Evolutionary conservation across 2,329 filamentous ascomycete genomes (phyloP).

Genomic region (Nigrograna mackinnonii): DNA sequence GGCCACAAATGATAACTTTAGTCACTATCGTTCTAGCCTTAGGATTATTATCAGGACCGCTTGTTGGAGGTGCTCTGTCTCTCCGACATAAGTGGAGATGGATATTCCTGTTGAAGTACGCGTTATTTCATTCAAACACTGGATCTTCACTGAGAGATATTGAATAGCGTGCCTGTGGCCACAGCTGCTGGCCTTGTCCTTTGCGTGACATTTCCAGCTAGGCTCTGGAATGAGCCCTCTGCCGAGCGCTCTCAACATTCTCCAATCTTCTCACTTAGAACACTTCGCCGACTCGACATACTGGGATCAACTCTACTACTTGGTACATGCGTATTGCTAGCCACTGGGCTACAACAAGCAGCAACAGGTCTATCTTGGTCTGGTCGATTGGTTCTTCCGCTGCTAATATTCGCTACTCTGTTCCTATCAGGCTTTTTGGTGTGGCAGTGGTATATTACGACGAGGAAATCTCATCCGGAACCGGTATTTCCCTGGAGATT

Average conservation of each 20-base stretch:
- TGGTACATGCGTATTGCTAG: slow-evolving; percentile 13
- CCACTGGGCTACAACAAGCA: slow-evolving; percentile 20
- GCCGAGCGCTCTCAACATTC: too few species aligned
- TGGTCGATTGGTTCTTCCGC: slow-evolving; percentile 11
- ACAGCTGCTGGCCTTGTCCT: not conserved
- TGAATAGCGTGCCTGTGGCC: slow-evolving; percentile 12
- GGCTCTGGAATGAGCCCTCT: slow-evolving; percentile 4
- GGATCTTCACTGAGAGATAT: not conserved
- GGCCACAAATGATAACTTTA: slow-evolving; percentile 1
- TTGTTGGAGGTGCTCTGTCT: slow-evolving; percentile 14
- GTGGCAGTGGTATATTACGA: slow-evolving; percentile 18
- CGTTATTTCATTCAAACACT: not conserved
- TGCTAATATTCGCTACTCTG: slow-evolving; percentile 11
- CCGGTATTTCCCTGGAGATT: slow-evolving; percentile 23
- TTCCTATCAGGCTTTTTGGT: slow-evolving; percentile 16
- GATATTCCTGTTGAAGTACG: slow-evolving; percentile 23
- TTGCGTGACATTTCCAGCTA: slow-evolving; percentile 1
- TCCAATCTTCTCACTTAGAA: slow-evolving; percentile 1
- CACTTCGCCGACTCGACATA: slow-evolving; percentile 9
- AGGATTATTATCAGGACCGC: slow-evolving; percentile 6
- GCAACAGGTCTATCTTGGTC: slow-evolving; percentile 6
- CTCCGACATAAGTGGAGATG: slow-evolving; percentile 24
- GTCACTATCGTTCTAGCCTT: slow-evolving; percentile 8
- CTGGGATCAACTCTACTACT: slow-evolving; percentile 17
- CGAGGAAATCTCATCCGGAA: slow-evolving; percentile 5